These are phyloP conservation scores for Prunus fruticosa DNA, from an alignment of 306 rosid genomes.

Conservation along the genomic window DNA sequence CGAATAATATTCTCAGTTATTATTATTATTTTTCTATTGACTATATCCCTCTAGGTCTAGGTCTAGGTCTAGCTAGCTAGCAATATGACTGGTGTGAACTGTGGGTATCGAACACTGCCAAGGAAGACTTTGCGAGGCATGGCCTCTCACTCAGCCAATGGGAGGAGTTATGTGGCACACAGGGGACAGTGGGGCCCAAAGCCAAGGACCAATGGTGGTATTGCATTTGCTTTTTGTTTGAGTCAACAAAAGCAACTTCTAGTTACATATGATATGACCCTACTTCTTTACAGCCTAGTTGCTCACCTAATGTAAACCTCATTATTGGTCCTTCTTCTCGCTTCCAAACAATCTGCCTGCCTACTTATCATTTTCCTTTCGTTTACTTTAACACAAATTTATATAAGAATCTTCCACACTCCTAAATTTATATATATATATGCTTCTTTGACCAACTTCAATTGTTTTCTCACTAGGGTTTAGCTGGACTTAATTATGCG, in stretches of 20 bases:
- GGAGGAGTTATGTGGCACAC: slow-evolving; percentile 52
- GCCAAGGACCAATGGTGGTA: slow-evolving; percentile 12
- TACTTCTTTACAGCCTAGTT: slow-evolving; percentile 26
- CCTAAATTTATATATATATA: neutral
- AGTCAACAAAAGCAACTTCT: slow-evolving; percentile 59
- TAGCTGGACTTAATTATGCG: neutral
- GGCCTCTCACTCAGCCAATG: slow-evolving; percentile 32
- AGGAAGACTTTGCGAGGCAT: neutral
- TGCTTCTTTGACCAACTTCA: slow-evolving; percentile 2
- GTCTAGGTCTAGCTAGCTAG: neutral
- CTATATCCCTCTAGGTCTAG: too few species aligned
- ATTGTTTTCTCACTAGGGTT: neutral
- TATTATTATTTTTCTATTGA: too few species aligned
- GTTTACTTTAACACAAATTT: neutral
- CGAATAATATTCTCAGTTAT: neutral
- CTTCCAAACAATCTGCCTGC: slow-evolving; percentile 7
- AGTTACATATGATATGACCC: neutral
- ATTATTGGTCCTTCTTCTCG: slow-evolving; percentile 20
- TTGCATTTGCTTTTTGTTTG: neutral
- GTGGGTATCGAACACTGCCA: neutral
- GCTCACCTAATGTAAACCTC: too few species aligned
- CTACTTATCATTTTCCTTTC: slow-evolving; percentile 10
- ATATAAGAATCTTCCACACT: slow-evolving; percentile 11
- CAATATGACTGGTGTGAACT: neutral
- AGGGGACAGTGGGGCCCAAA: slow-evolving; percentile 33